Conservation (phyloP, 2,329 filamentous ascomycete genomes). For the Alternaria atra region DNA sequence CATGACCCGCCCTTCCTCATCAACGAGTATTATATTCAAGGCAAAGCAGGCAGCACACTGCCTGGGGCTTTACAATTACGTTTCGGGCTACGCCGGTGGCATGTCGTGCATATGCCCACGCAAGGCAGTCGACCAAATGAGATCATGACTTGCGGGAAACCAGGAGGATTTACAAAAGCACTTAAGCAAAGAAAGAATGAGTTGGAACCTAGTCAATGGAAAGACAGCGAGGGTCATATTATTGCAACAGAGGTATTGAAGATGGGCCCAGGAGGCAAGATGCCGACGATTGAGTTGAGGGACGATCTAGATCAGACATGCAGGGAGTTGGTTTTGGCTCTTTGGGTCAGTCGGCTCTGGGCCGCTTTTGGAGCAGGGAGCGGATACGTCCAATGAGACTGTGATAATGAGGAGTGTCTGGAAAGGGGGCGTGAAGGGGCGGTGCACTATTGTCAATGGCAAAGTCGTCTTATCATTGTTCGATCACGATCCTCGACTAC, state of each 20-base stretch:
- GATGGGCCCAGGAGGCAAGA: conserved; percentile 22
- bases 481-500: background rate
- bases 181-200: conserved; percentile 28
- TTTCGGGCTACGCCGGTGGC: conserved; percentile 29
- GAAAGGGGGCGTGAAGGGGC: background rate
- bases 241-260: conserved; percentile 33
- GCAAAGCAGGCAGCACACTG: conserved; percentile 22
- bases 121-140: conserved; percentile 20
- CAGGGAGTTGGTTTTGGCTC: conserved; percentile 32
- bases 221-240: conserved; percentile 29
- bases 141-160: conserved; percentile 35
- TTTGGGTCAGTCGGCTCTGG: conserved; percentile 39
- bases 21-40: conserved; percentile 34
- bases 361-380: conserved; percentile 32
- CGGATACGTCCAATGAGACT: conserved; percentile 4
- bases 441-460: background rate
- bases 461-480: background rate
- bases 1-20: conserved; percentile 33
- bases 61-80: conserved; percentile 31
- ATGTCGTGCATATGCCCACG: conserved; percentile 26
- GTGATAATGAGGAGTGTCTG: background rate
- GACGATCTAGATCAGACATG: conserved; percentile 33
- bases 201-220: conserved; percentile 31
- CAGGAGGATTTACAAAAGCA: conserved; percentile 17
- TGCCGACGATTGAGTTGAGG: conserved; percentile 34